Conservation (phyloP, 495 filamentous ascomycete genomes). For the Penicillium chermesinum region DNA sequence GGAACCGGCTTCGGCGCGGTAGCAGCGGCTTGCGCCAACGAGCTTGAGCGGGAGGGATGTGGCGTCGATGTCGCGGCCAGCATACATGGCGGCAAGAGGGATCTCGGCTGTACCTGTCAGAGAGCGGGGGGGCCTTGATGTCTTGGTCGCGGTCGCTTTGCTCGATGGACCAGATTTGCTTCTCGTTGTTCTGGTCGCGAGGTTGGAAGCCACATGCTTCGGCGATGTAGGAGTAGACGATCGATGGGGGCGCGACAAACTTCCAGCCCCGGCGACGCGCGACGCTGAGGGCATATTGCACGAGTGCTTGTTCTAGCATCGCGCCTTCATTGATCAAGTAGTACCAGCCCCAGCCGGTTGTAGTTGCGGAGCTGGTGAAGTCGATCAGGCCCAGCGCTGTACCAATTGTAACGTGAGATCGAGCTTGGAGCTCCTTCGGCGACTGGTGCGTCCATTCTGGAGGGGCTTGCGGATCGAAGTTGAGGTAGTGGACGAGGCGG, state of each 20-base stretch:
- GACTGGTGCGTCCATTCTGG: conserved; percentile 42
- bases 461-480: conserved; percentile 58
- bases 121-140: conserved; percentile 59
- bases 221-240: conserved; percentile 89
- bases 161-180: conserved; percentile 77
- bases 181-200: conserved; percentile 82
- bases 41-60: conserved; percentile 66
- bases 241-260: conserved; percentile 74
- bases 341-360: conserved; percentile 96
- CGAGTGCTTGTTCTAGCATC: conserved; percentile 83
- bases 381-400: conserved; percentile 74
- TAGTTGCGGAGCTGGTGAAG: conserved; percentile 70
- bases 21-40: conserved; percentile 81
- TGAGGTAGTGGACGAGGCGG: conserved; percentile 62
- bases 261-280: conserved; percentile 68
- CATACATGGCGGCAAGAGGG: conserved; percentile 85
- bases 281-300: conserved; percentile 74
- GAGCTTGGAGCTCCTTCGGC: conserved; percentile 39
- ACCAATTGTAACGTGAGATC: conserved; percentile 81
- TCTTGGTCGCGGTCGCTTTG: conserved; percentile 55
- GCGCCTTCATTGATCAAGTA: conserved; percentile 85
- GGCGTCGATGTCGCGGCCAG: conserved; percentile 59
- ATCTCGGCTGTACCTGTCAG: conserved; percentile 92
- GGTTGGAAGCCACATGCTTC: conserved; percentile 90
- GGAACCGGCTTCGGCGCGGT: conserved; percentile 88